A percentile compares a stretch with the other conserved stretches of the same genome.
Evolutionary conservation across 441 rosid genomes (phyloP).

Genomic region (Eruca vesicaria): DNA sequence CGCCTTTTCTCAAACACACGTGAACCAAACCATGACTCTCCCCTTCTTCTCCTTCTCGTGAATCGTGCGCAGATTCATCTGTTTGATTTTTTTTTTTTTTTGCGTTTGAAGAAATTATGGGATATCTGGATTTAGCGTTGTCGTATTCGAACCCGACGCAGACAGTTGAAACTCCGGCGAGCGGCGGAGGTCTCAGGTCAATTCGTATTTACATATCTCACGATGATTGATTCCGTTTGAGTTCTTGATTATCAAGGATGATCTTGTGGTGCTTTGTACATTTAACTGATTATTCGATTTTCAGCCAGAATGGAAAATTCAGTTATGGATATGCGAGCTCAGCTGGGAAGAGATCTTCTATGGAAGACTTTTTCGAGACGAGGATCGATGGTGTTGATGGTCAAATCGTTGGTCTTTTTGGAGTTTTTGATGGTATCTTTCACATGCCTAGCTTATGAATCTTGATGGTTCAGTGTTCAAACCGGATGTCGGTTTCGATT

Average conservation of each 20-base stretch:
- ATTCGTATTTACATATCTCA: not conserved
- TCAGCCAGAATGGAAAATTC: slow-evolving; percentile 85
- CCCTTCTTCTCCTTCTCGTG: not conserved
- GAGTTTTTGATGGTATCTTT: slow-evolving; percentile 84
- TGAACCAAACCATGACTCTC: slow-evolving; percentile 6
- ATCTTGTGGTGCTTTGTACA: not conserved
- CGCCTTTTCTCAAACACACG: not conserved
- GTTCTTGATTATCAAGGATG: not conserved
- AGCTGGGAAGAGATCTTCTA: slow-evolving; percentile 84
- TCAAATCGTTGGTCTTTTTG: slow-evolving; percentile 85
- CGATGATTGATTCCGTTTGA: not conserved
- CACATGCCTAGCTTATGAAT: not conserved
- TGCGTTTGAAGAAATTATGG: slow-evolving; percentile 42
- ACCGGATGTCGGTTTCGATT: too few species aligned
- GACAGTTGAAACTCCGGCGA: slow-evolving; percentile 59
- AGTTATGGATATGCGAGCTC: slow-evolving; percentile 98
- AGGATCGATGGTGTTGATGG: slow-evolving; percentile 87
- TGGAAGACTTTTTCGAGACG: slow-evolving; percentile 96
- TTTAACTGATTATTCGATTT: not conserved
- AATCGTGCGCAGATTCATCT: not conserved
- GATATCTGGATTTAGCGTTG: slow-evolving; percentile 70
- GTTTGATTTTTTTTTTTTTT: too few species aligned
- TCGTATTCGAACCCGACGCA: slow-evolving; percentile 60
- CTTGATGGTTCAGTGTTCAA: not conserved
- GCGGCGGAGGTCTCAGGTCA: slow-evolving; percentile 92